Base-by-base conservation (phyloP, 176 grass and related monocot species). In the Carex cristatella region DNA sequence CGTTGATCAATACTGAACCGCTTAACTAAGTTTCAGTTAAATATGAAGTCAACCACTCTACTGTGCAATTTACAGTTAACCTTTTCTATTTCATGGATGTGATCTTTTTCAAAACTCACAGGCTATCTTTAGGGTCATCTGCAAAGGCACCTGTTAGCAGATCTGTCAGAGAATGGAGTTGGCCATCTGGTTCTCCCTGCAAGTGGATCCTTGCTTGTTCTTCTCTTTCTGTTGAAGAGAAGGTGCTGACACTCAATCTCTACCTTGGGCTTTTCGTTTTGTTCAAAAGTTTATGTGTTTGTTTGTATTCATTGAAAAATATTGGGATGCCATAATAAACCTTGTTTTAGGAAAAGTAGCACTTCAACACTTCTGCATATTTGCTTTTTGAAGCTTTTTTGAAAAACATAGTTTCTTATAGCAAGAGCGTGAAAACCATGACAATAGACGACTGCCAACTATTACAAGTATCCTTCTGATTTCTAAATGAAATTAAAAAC, bases 201-300 rank as follows among this genome's bases (percentile, higher is more conserved):
- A 98, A 94, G 83, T 98, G 95, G 92, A 79, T 98, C 60, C 73
- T 98, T 7, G 91, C 92, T 83, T 91, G 95, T 84, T 98, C 95
- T 83, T 87, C 89, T 59, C 91, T 98, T 93, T 92, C 92, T 90
- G 48, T 69, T 81, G 59, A 66, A 61, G 89, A 98, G 83, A 98
- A 94, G 91, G 95, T 98, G 53, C 4, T 83, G 70, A 51, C 48
- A 51, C 81, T 37, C 23, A 0, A 65, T 59, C 32, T 87, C 65
- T 1, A 35, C 81, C 33, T 71, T 58, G 85, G 63, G 4, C 51
- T 33, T 85, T 83, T 71, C n/a, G 64, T 73, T 18, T 72, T 49
- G 38, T 63, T 77, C 2, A 56, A 77, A 70, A 77, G 38, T 54
- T 55, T 27, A 15, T 6, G 16, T 0, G 10, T 71, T 69, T 40